Base-by-base conservation (phyloP, 352 stramenopile genomes). In the Halophytophthora batemanensis region DNA sequence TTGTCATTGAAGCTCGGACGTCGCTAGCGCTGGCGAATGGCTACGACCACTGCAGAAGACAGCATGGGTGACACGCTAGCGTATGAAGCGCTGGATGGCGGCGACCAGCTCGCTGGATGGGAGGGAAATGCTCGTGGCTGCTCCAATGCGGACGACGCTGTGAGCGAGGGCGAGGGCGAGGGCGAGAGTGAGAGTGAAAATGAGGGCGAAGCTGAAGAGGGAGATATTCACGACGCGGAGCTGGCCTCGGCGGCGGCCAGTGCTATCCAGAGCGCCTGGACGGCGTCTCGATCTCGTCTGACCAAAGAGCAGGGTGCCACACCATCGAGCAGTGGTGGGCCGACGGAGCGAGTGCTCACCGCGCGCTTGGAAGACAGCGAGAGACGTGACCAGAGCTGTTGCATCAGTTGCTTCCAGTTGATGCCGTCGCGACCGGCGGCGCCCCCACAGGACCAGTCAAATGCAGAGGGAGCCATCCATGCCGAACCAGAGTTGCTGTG, bases 381-480 rank as follows among this genome's bases (percentile, higher is more conserved):
- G 3, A 41, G n/a, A 29, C 33, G 23, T 36, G 11, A 21, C 18
- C 11, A 34, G 17, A 40, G 35, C 18, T 69, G 66, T 45, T 79
- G 69, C 45, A 69, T 73, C 21, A 42, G 55, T 22, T 79, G 69
- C 60, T 76, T 76, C 45, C 53, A 46, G n/a, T 6, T 69, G 40
- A 66, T 76, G 41, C 42, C 61, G 13, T 18, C 17, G 4, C 36
- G 49, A 19, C 42, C 33, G 5, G 35, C 64, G 45, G 44, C 44
- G 18, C 48, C 34, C 21, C 50, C 39, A 1, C 17, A 62, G 33
- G 31, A 34, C 21, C 50, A 36, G 23, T 34, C 23, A 11, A 18
- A 46, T 22, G 21, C 25, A n/a, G 8, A 22, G 14, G 22, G 13
- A n/a, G 37, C 37, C 13, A 19, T 0, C 12, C 45, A 50, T 19